Evolutionary conservation across 2,329 filamentous ascomycete genomes (phyloP).

Genomic region (Taxawa tesnikishii): DNA sequence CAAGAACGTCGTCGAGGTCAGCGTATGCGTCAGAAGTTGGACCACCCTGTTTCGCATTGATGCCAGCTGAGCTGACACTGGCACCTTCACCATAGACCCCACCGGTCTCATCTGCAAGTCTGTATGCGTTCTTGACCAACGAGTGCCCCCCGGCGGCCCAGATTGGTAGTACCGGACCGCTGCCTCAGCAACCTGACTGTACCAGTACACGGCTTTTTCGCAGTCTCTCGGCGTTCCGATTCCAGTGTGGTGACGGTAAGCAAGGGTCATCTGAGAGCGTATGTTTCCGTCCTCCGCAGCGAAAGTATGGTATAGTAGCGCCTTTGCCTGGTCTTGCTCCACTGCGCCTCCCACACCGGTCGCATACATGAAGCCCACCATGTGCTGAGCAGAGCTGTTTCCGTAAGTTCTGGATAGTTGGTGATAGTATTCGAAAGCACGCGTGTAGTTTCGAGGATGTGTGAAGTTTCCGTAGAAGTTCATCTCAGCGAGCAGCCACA

Average conservation of each 20-base stretch:
- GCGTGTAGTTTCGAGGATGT: conserved; percentile 67
- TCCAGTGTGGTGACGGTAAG: conserved; percentile 71
- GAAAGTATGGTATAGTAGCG: conserved; percentile 87
- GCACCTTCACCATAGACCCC: conserved; percentile 94
- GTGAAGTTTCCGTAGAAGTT: conserved; percentile 95
- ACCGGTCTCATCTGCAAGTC: conserved; percentile 79
- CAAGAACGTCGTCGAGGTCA: conserved; percentile 82
- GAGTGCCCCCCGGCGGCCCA: conserved; percentile 75
- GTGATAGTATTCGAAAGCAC: conserved; percentile 72
- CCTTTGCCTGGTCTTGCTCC: conserved; percentile 76
- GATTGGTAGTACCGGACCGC: conserved; percentile 78
- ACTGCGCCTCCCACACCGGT: conserved; percentile 79
- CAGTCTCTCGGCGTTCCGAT: conserved; percentile 80
- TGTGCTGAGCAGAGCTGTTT: conserved; percentile 87
- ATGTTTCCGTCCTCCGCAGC: conserved; percentile 75
- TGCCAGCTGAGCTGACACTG: conserved; percentile 75
- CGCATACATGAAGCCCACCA: conserved; percentile 91
- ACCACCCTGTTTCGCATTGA: conserved; percentile 62
- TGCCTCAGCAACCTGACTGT: conserved; percentile 88
- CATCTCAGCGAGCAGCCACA: conserved; percentile 83
- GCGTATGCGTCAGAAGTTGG: conserved; percentile 71
- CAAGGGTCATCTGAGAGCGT: conserved; percentile 85
- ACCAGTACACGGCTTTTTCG: conserved; percentile 73
- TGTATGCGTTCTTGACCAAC: conserved; percentile 66
- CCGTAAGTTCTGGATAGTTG: conserved; percentile 63